Evolutionary conservation across 2,329 filamentous ascomycete genomes (phyloP).

Genomic region (Xenosphaeropsis pyriputrescens): DNA sequence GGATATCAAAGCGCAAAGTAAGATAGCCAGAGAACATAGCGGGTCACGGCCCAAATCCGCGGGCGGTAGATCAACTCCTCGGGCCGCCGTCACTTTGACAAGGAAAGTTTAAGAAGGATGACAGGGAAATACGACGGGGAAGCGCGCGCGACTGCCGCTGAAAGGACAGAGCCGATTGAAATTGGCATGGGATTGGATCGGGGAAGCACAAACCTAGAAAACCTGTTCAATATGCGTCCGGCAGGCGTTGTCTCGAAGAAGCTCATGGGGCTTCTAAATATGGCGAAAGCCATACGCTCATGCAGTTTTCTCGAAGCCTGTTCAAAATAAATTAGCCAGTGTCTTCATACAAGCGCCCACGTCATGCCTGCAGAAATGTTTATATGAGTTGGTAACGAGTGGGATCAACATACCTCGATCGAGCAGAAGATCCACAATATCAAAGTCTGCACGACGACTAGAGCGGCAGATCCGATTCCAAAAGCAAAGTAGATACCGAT

Average conservation of each 20-base stretch:
- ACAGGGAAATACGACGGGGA: too few species aligned
- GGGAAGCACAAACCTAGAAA: conserved; percentile 56
- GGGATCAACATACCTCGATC: conserved; percentile 57
- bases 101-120: too few species aligned
- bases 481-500: conserved; percentile 94
- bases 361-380: too few species aligned
- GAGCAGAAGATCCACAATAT: conserved; percentile 99
- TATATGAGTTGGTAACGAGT: conserved; percentile 1
- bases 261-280: conserved; percentile 95
- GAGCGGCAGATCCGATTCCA: conserved; percentile 68
- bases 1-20: too few species aligned
- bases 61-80: too few species aligned
- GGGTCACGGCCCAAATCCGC: too few species aligned
- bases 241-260: conserved; percentile 97
- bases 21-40: too few species aligned
- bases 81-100: too few species aligned
- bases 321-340: background rate
- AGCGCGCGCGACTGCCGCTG: background rate
- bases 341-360: too few species aligned
- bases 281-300: conserved; percentile 91
- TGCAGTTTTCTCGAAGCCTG: conserved; percentile 90
- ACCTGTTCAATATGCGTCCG: conserved; percentile 91
- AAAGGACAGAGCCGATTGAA: background rate
- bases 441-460: conserved; percentile 84
- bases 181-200: background rate